Evolutionary conservation across 345 rosid species (phyloP), one percentile per base, ranked within the genome.

Genomic region (Camelina laxa): DNA sequence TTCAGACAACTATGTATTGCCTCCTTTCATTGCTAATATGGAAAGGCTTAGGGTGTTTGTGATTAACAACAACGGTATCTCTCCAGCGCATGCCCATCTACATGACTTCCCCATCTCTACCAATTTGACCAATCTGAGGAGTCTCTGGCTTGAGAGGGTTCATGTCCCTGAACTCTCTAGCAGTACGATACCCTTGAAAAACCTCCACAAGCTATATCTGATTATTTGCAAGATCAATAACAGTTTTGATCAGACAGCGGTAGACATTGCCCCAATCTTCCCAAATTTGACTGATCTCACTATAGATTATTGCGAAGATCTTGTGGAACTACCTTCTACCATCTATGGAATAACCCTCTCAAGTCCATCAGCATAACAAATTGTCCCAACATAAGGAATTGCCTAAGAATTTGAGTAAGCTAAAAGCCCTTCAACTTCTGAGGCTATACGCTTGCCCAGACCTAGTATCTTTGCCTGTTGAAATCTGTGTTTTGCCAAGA

Each of bases 11-110:
- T 44, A 44, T 15, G 49, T 44, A 44, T 15, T 44, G 49, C 49
- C 49, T 44, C 49, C 49, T 44, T 44, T 44, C 49, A 44, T 44
- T 44, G 49, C 49, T 44, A 44, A 44, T 16, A 44, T 44, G 49
- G 49, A 2, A 14, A 15, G 16, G 17, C 49, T 44, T 44, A 44
- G 17, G 49, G 49, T 15, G 49, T 6, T 44, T 2, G 49, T 44
- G 49, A 44, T 44, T 44, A 6, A 14, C 8, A 44, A 44, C 49
- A 44, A 44, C 17, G 49, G 49, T 15, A 5, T 2, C 7, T 44
- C 17, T 44, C 49, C 49, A 44, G 49, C 49, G n/a, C 17, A 6
- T 44, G 27, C 27, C 27, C 27, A 24, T 24, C 49, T 44, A 44
- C 49, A 44, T 13, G 49, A 44, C 49, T 44, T 44, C 49, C 17